Evolutionary conservation across 805 yeast species (phyloP).

Genomic region (Pichia californica): DNA sequence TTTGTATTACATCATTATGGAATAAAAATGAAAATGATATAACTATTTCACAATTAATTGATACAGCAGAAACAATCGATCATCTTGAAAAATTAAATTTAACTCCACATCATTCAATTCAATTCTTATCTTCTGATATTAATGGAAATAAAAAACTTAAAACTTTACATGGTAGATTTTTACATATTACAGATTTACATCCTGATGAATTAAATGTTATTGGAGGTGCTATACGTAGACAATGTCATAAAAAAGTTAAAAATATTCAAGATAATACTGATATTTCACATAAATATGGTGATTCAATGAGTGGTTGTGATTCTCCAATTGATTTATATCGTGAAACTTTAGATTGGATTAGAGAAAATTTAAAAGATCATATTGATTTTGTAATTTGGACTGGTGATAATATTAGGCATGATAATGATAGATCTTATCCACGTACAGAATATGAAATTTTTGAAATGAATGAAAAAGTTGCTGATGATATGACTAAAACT

Average conservation of each 20-base stretch:
- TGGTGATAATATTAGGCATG: slow-evolving; percentile 84
- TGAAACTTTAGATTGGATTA: slow-evolving; percentile 62
- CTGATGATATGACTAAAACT: slow-evolving; percentile 43
- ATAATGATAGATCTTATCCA: slow-evolving; percentile 68
- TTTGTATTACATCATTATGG: too few species aligned
- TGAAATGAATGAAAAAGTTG: slow-evolving; percentile 56
- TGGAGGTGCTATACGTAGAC: slow-evolving; percentile 41
- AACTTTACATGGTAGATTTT: slow-evolving; percentile 62
- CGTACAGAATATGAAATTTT: slow-evolving; percentile 69
- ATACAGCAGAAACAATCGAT: slow-evolving; percentile 20
- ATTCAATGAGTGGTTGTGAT: slow-evolving; percentile 73
- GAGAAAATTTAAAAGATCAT: slow-evolving; percentile 57
- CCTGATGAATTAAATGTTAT: slow-evolving; percentile 64
- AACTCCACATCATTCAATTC: slow-evolving; percentile 35
- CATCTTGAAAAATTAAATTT: slow-evolving; percentile 32
- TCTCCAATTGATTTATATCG: slow-evolving; percentile 58
- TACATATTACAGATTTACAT: slow-evolving; percentile 84
- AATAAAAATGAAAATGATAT: too few species aligned
- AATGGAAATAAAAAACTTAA: slow-evolving; percentile 2
- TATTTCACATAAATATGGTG: slow-evolving; percentile 62
- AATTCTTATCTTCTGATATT: slow-evolving; percentile 4
- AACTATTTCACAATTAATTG: neutral
- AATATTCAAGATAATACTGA: slow-evolving; percentile 34
- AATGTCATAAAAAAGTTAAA: slow-evolving; percentile 47
- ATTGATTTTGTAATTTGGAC: slow-evolving; percentile 88